A percentile compares a stretch with the other conserved stretches of the same genome.
Evolutionary conservation across 2,329 filamentous ascomycete species (phyloP).

Genomic region (Iodosphaeria phyllophila): DNA sequence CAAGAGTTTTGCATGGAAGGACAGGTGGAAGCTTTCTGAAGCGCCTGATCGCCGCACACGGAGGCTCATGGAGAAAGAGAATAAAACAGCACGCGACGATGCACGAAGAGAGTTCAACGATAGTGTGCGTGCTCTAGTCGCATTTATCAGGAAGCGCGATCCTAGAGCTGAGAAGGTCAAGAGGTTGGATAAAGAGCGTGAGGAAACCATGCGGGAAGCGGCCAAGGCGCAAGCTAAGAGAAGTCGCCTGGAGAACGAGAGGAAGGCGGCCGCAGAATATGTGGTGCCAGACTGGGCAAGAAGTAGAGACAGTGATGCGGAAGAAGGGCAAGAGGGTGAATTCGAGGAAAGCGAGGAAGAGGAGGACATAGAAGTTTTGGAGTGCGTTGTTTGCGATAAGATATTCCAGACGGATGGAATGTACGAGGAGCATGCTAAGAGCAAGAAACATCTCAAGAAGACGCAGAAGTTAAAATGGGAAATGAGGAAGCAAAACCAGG

Average conservation of each 20-base stretch:
- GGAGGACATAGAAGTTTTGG: conserved; percentile 39
- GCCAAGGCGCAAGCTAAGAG: conserved; percentile 71
- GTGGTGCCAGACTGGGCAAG: conserved; percentile 61
- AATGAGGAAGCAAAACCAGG: conserved; percentile 73
- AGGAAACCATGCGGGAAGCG: conserved; percentile 58
- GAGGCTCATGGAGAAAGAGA: conserved; percentile 87
- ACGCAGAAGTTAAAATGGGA: conserved; percentile 62
- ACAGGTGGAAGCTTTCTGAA: conserved; percentile 66
- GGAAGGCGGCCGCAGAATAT: conserved; percentile 47
- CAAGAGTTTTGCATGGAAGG: conserved; percentile 81
- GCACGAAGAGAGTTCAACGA: conserved; percentile 82
- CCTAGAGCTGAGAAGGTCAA: conserved; percentile 63
- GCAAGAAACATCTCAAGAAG: conserved; percentile 87
- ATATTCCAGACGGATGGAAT: conserved; percentile 84
- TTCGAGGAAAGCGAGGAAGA: conserved; percentile 44
- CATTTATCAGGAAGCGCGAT: conserved; percentile 81
- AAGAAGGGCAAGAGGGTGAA: conserved; percentile 22
- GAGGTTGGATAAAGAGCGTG: conserved; percentile 64
- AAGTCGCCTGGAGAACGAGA: too few relatives aligned
- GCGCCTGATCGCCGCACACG: conserved; percentile 72
- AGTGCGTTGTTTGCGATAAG: conserved; percentile 63
- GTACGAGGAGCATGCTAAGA: conserved; percentile 79
- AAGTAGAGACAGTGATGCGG: conserved; percentile 34
- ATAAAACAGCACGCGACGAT: conserved; percentile 66
- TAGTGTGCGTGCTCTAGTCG: conserved; percentile 67